Percentiles rank a stretch among this genome's conserved stretches.
Conservation (phyloP, 140 eudicot species). For the Oenanthe javanica region DNA sequence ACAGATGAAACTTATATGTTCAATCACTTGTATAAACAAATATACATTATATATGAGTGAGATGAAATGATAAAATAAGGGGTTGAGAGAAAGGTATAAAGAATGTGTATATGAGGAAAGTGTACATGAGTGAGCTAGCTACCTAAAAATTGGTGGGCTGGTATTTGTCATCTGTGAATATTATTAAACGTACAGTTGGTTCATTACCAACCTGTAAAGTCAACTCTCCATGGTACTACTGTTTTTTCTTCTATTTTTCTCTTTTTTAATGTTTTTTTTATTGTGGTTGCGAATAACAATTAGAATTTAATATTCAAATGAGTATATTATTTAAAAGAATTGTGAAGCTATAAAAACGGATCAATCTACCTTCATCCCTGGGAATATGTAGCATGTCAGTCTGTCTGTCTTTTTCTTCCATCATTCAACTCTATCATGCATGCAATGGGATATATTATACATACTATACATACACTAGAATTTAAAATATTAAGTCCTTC, state of each 20-base stretch:
- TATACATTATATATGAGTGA: too few relatives aligned
- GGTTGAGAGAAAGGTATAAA: not conserved
- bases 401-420: constrained; percentile 7
- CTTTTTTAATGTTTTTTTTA: not conserved
- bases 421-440: not conserved
- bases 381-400: constrained; percentile 21
- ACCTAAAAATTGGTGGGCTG: constrained; percentile 12
- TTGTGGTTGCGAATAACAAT: not conserved
- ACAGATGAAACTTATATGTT: not conserved
- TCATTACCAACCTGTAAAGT: constrained; percentile 12
- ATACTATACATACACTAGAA: not conserved
- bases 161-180: constrained; percentile 5
- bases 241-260: not conserved
- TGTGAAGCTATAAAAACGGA: constrained; percentile 37
- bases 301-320: not conserved
- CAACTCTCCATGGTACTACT: constrained; percentile 1
- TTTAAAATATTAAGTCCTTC: not conserved
- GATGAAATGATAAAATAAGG: not conserved
- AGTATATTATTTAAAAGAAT: not conserved
- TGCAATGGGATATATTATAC: not conserved
- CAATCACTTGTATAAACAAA: not conserved
- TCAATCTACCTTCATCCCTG: constrained; percentile 10
- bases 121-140: not conserved
- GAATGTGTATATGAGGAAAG: not conserved
- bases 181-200: constrained; percentile 3